Conservation (phyloP, 768 basidiomycete genomes). For the Kwoniella botswanensis region DNA sequence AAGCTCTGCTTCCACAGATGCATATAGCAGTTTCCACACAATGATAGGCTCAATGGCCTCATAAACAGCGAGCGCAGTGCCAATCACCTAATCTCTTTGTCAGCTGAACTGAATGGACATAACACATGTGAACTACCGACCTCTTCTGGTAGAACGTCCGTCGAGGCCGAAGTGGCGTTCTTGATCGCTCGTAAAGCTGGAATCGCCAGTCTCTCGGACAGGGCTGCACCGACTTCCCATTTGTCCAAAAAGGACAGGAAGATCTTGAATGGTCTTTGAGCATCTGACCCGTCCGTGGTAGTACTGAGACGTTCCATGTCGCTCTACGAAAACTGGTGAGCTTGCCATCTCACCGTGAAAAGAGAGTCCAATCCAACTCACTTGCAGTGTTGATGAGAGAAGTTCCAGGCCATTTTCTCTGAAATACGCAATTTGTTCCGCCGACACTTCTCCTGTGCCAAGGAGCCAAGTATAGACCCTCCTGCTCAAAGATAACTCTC, state of each 20-base stretch:
- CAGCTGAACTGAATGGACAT: neutral
- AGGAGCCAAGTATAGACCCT: slow-evolving; percentile 92
- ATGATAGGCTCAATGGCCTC: slow-evolving; percentile 79
- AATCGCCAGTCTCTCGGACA: slow-evolving; percentile 78
- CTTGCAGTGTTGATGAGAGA: slow-evolving; percentile 72
- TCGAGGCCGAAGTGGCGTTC: slow-evolving; percentile 54
- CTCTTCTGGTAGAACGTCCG: slow-evolving; percentile 58
- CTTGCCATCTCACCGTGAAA: too few relatives aligned
- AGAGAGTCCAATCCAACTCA: slow-evolving; percentile 42
- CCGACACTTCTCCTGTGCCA: slow-evolving; percentile 76
- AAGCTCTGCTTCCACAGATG: slow-evolving; percentile 40
- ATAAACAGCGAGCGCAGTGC: slow-evolving; percentile 85
- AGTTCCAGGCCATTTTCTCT: slow-evolving; percentile 73
- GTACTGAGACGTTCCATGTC: slow-evolving; percentile 67
- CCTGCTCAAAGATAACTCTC: slow-evolving; percentile 90
- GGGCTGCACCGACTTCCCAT: slow-evolving; percentile 86
- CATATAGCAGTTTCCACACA: slow-evolving; percentile 79
- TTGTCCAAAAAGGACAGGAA: slow-evolving; percentile 94
- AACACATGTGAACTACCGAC: slow-evolving; percentile 56
- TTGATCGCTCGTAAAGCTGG: slow-evolving; percentile 79
- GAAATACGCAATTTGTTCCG: slow-evolving; percentile 76
- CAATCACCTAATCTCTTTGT: slow-evolving; percentile 64
- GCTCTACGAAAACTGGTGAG: slow-evolving; percentile 60
- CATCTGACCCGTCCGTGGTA: slow-evolving; percentile 69
- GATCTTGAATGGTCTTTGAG: slow-evolving; percentile 88